Evolutionary conservation across 2,329 filamentous ascomycete species (phyloP), one percentile per base, ranked within the genome.

Genomic region (Acephala macrosclerotiorum): DNA sequence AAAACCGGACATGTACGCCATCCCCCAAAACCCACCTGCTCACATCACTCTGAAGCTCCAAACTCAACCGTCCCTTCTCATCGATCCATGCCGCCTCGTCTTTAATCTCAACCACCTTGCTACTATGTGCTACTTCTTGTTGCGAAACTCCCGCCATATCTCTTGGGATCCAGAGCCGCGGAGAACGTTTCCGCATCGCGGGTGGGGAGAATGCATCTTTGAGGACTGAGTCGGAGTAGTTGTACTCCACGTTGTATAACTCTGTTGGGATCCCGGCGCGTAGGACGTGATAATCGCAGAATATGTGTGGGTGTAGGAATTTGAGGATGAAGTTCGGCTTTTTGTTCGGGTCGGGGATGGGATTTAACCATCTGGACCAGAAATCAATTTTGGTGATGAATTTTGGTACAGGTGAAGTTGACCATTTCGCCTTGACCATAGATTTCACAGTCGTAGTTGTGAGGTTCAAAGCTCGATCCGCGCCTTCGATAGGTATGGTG

Each of bases 91-190:
- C 85, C 29, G 84, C 86, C 64, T 87, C 84, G 68, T 90, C 87
- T 0, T 83, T 87, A 72, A 88, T 87, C 4, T 83, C 81, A 42
- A 87, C 84, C 40, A 87, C 82, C 65, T 81, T 79, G 38, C 61
- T 35, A 53, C 61, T 84, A 71, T 89, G 87, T 49, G 77, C 77
- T 65, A 87, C 80, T 73, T 89, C 87, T 74, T 89, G 85, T 63
- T 74, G 76, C 68, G 81, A 85, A 38, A 90, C 80, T 11, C 87
- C 87, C 53, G 84, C 79, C 9, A 79, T 25, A 72, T 90, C 87
- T 60, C 81, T 81, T n/a, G 87, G 87, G 60, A 84, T 85, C 87
- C 82, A 90, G 66, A 84, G 84, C 85, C 81, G 88, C 67, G 79
- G 86, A 66, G 75, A 80, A 72, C 71, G 79, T 70, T 79, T 85